Evolutionary conservation across 2,329 filamentous ascomycete species (phyloP), one percentile per base, ranked within the genome.

Genomic region (Lecanicillium sp.): DNA sequence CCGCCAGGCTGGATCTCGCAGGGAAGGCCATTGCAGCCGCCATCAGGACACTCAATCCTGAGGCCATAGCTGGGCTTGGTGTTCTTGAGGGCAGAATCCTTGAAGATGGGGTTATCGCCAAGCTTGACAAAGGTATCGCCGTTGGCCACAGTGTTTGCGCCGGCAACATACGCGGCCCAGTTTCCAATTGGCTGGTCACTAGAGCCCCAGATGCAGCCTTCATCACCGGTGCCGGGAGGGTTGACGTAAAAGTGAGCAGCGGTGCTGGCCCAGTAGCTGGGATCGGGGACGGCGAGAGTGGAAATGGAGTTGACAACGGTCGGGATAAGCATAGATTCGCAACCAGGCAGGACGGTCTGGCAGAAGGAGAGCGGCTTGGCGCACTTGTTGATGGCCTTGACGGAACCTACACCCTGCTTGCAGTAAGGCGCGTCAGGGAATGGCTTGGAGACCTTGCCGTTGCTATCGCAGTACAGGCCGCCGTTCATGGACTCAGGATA

Each of bases 181-280:
- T 89, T 89, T 36, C 84, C 85, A 48, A 78, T 60, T 2, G 81
- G 70, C 46, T 79, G 68, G 29, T 65, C 64, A 8, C 67, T 67
- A 32, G 73, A 73, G 42, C 85, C 83, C 85, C 85, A 89, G 41
- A 81, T 60, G 57, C 85, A 90, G 36, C 74, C 84, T 36, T 78
- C 71, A 5, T 66, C 64, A 5, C 71, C 64, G 33, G 77, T 67
- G 44, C 85, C 84, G 25, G 84, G 85, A 20, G 81, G 72, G 62
- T 89, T 89, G 64, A 89, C 76, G 54, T 89, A 89, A 61, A 74
- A 88, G 58, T 90, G 85, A 42, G 85, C 81, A 42, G 84, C 75
- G 11, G 84, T 88, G 32, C 64, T 60, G 49, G 69, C 76, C 84
- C 84, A 89, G 60, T 89, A 89, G 40, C 63, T 70, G 14, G 70